Evolutionary conservation across 805 yeast species (phyloP).

Genomic region (Ogataea degrootiae): DNA sequence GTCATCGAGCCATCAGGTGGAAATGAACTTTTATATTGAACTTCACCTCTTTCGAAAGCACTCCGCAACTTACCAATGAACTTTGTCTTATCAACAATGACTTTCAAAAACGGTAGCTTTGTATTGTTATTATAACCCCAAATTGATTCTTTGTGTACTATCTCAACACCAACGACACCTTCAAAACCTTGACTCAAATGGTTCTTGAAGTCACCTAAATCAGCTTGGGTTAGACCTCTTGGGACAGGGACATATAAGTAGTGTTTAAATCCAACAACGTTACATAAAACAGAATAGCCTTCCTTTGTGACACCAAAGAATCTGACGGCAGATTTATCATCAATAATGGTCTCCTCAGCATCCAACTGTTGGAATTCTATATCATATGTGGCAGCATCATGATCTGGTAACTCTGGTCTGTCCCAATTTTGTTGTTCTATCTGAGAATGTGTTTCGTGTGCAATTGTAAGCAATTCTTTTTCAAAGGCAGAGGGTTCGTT

Average conservation of each 20-base stretch:
- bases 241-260: conserved; percentile 93
- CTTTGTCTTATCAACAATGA: conserved; percentile 61
- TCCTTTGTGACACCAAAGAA: conserved; percentile 89
- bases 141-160: conserved; percentile 72
- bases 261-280: conserved; percentile 83
- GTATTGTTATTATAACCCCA: conserved; percentile 90
- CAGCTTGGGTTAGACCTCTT: conserved; percentile 56
- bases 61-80: conserved; percentile 65
- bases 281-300: conserved; percentile 87
- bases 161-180: conserved; percentile 62
- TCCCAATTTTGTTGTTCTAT: conserved; percentile 35
- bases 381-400: conserved; percentile 46
- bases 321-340: conserved; percentile 61
- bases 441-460: conserved; percentile 21
- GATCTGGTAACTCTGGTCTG: conserved; percentile 54
- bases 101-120: conserved; percentile 73
- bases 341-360: conserved; percentile 74
- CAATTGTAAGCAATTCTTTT: conserved; percentile 43
- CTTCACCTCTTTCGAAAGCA: conserved; percentile 79
- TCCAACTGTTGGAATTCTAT: conserved; percentile 87
- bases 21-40: conserved; percentile 60
- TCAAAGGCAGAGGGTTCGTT: conserved; percentile 46
- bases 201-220: conserved; percentile 41
- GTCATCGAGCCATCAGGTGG: conserved; percentile 59
- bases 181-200: conserved; percentile 45